A percentile compares a stretch with the other conserved stretches of the same genome.
Evolutionary conservation across 192 early-diverging fungal genomes (phyloP).

Genomic region (Linnemannia hyalina): DNA sequence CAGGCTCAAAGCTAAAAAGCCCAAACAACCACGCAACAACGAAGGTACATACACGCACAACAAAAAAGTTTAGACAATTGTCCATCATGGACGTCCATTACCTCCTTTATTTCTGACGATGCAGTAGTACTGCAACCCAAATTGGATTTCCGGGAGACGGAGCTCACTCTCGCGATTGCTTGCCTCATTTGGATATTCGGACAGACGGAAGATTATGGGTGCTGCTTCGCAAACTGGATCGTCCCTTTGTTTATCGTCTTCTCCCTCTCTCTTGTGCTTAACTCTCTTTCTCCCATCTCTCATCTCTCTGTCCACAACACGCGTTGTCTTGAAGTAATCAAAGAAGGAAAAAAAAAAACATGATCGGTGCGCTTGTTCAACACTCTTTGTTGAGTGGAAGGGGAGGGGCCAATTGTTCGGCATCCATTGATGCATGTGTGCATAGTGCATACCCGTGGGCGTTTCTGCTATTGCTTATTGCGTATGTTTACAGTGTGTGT

Average conservation of each 20-base stretch:
- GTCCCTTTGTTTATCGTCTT: background rate
- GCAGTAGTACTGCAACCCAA: background rate
- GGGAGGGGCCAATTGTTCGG: background rate
- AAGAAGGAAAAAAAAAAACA: background rate
- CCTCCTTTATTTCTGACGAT: background rate
- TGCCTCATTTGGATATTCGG: background rate
- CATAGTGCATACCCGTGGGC: background rate
- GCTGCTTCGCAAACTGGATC: constrained; percentile 1
- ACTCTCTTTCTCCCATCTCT: background rate
- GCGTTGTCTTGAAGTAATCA: background rate
- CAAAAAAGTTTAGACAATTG: background rate
- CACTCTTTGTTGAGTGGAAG: no score
- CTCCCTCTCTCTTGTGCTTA: background rate
- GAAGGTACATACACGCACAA: background rate
- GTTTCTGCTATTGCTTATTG: background rate
- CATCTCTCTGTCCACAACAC: background rate
- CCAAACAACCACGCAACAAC: no score
- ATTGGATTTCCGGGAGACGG: background rate
- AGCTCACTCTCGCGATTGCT: background rate
- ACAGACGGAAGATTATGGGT: background rate
- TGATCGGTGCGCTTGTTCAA: constrained; percentile 5
- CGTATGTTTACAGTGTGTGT: background rate
- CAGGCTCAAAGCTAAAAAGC: background rate
- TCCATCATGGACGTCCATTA: background rate
- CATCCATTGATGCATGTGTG: background rate